Evolutionary conservation across 2,329 filamentous ascomycete genomes (phyloP), one percentile per base, ranked within the genome.

Genomic region (Didymella segeticola): DNA sequence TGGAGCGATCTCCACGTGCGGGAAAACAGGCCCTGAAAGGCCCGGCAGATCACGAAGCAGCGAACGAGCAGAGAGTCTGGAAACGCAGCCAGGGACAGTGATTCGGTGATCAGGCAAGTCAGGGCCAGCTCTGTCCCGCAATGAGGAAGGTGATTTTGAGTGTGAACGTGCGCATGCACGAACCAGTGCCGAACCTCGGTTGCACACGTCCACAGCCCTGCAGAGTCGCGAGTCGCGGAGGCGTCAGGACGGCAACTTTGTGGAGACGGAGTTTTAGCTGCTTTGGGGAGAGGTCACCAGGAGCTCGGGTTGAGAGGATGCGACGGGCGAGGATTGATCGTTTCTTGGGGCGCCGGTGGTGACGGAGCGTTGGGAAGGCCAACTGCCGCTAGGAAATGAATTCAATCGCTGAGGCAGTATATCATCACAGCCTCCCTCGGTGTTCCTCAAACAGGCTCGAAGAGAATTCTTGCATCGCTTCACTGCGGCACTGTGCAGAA

Each of bases 341-440:
- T n/a, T n/a, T n/a, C n/a, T n/a, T n/a, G n/a, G n/a, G n/a, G n/a
- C n/a, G n/a, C n/a, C n/a, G n/a, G n/a, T n/a, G n/a, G n/a, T n/a
- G n/a, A n/a, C n/a, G n/a, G n/a, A n/a, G n/a, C n/a, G 5, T 34
- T 34, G 42, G 42, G 9, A 11, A 10, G 22, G 17, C 14, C 20
- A 43, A 43, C 41, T 33, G 41, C 41, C 41, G 41, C 19, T 43
- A 43, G 12, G 41, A 43, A 43, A 6, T 38, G 20, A n/a, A 9
- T 15, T 1, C 20, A 15, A 30, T 14, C 3, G 11, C 15, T 11
- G 25, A 27, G 6, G 25, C 25, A 27, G 25, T 11, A 27, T 27
- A 27, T 27, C 7, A 19, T 22, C 33, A 34, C 31, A 19, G 30
- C n/a, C 4, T n/a, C n/a, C 11, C 11, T 27, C 25, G 25, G 11